Conservation (phyloP, 2,329 filamentous ascomycete species). For the Polychaeton citri region DNA sequence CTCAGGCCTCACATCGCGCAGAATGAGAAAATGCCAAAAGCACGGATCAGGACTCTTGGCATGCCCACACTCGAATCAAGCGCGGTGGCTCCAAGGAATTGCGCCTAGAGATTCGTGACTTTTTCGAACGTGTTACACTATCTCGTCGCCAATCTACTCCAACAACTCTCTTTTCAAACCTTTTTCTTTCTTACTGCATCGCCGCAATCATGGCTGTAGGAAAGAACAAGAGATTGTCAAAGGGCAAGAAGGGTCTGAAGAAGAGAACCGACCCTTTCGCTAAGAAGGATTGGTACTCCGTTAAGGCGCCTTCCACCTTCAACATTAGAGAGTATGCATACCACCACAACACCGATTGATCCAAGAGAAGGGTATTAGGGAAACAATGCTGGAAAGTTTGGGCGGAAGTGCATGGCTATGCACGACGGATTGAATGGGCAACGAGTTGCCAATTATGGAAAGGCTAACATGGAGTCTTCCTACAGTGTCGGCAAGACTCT, state of each 20-base stretch:
- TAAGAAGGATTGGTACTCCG: slow-evolving; percentile 95
- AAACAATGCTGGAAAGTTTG: too few species aligned
- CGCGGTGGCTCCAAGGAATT: background rate
- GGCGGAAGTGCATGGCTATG: slow-evolving; percentile 2
- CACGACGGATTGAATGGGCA: slow-evolving; percentile 1
- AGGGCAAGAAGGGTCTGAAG: slow-evolving; percentile 99
- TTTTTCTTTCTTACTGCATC: background rate
- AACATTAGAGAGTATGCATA: slow-evolving; percentile 88
- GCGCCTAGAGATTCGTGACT: background rate
- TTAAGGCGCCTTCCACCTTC: slow-evolving; percentile 97
- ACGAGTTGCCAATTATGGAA: slow-evolving; percentile 1
- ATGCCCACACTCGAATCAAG: slow-evolving; percentile 1
- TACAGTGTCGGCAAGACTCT: slow-evolving; percentile 96
- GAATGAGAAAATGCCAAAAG: background rate
- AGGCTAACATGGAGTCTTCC: slow-evolving; percentile 11
- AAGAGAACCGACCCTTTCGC: slow-evolving; percentile 99
- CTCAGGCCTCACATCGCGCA: slow-evolving; percentile 1
- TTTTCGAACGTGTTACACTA: background rate
- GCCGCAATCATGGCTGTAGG: slow-evolving; percentile 54
- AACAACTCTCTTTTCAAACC: slow-evolving; percentile 1
- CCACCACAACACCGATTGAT: slow-evolving; percentile 9
- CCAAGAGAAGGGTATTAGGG: background rate
- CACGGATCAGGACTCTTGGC: background rate
- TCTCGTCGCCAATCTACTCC: slow-evolving; percentile 1
- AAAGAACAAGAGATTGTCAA: slow-evolving; percentile 99